Conservation (phyloP, 1,139 yeast genomes). For the Taphrina deformans region DNA sequence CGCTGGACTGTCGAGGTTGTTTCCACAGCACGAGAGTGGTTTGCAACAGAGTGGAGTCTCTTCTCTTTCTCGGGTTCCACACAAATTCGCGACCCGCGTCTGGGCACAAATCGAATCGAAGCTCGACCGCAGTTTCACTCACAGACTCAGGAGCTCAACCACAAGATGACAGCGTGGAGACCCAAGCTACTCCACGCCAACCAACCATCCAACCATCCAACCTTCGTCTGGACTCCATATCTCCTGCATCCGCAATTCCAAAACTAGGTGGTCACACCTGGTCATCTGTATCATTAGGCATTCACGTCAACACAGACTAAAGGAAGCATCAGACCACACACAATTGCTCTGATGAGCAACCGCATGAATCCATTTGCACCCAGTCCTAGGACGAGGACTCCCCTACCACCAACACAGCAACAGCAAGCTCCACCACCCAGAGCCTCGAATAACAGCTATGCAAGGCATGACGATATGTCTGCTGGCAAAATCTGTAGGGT, state of each 20-base stretch:
- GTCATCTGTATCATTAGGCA: too few relatives aligned
- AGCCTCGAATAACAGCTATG: not conserved
- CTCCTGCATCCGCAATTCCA: too few relatives aligned
- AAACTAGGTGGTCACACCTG: too few relatives aligned
- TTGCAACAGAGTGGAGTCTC: too few relatives aligned
- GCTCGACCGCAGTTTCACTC: too few relatives aligned
- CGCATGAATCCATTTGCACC: constrained; percentile 19
- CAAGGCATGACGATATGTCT: constrained; percentile 13
- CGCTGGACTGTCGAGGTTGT: too few relatives aligned
- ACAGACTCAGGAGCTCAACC: not conserved
- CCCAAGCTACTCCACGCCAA: not conserved
- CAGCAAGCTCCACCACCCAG: not conserved
- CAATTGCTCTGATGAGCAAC: constrained; percentile 7
- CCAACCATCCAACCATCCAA: too few relatives aligned
- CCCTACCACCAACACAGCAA: not conserved
- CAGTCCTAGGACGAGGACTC: constrained; percentile 4
- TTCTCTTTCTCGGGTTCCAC: too few relatives aligned
- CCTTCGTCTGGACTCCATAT: not conserved
- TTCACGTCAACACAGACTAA: too few relatives aligned
- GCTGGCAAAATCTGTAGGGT: constrained; percentile 9
- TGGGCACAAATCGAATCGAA: too few relatives aligned
- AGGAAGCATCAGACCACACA: too few relatives aligned
- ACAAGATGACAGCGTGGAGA: not conserved
- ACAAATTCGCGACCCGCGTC: not conserved
- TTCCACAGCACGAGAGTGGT: too few relatives aligned